Conservation (phyloP, 2,329 filamentous ascomycete species). For the Hypomyces perniciosus region DNA sequence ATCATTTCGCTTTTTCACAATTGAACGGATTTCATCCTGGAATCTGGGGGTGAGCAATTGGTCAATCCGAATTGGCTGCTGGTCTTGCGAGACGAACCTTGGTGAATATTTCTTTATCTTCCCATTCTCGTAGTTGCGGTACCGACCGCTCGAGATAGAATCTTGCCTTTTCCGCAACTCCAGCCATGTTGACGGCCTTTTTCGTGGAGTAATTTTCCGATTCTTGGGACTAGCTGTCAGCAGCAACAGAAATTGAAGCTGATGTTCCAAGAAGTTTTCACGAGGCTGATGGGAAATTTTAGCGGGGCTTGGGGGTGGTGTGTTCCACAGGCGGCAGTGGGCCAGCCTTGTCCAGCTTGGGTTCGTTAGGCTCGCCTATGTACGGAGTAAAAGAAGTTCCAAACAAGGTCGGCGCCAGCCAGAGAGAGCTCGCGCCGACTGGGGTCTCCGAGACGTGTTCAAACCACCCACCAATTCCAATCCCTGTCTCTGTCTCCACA, state of each 20-base stretch:
- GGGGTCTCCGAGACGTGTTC: slow-evolving; percentile 6
- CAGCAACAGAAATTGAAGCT: background rate
- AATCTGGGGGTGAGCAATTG: background rate
- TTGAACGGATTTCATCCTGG: slow-evolving; percentile 81
- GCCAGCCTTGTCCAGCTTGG: background rate
- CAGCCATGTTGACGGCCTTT: slow-evolving; percentile 55
- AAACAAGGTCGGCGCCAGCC: background rate
- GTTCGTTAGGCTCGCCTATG: background rate
- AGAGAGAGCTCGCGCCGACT: slow-evolving; percentile 7
- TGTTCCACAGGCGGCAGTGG: background rate
- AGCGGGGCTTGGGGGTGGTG: slow-evolving; percentile 14
- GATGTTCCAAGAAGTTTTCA: slow-evolving; percentile 17
- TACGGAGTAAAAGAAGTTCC: background rate
- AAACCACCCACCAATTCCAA: slow-evolving; percentile 3
- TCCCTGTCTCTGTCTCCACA: slow-evolving; percentile 1
- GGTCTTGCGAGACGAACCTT: slow-evolving; percentile 45
- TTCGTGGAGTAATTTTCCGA: background rate
- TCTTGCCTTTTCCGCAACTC: slow-evolving; percentile 85
- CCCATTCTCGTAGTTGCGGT: slow-evolving; percentile 85
- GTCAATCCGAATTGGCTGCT: background rate
- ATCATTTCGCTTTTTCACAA: slow-evolving; percentile 84
- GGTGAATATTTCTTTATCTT: slow-evolving; percentile 85
- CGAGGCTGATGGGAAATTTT: slow-evolving; percentile 20
- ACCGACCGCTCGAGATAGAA: slow-evolving; percentile 92
- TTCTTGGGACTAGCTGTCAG: background rate